Evolutionary conservation across 1,284 basidiomycete species (phyloP).

Genomic region (Cystobasidium sp.): DNA sequence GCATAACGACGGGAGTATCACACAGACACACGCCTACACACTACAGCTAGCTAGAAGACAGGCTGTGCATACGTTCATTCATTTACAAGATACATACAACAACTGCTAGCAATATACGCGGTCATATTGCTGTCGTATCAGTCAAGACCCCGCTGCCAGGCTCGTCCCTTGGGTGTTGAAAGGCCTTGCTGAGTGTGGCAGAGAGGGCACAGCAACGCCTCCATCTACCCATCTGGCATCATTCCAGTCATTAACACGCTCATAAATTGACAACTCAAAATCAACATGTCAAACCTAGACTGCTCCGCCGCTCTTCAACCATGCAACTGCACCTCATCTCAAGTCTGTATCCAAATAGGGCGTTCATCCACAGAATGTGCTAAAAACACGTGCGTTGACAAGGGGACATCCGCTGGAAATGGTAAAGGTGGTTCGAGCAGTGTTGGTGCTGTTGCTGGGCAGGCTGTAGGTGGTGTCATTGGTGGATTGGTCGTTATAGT

Average conservation of each 20-base stretch:
- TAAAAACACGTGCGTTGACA: conserved; percentile 48
- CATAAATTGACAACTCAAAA: conserved; percentile 59
- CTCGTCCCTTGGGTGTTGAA: too few relatives aligned
- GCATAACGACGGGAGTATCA: too few relatives aligned
- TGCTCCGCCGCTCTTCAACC: conserved; percentile 36
- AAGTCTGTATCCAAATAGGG: conserved; percentile 45
- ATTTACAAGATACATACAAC: too few relatives aligned
- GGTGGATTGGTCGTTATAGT: conserved; percentile 48
- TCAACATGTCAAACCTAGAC: conserved; percentile 24
- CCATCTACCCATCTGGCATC: neutral
- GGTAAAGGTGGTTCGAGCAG: conserved; percentile 30
- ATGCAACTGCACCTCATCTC: conserved; percentile 45
- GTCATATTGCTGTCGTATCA: too few relatives aligned
- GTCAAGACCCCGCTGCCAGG: too few relatives aligned
- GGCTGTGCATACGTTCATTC: too few relatives aligned
- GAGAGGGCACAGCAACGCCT: too few relatives aligned
- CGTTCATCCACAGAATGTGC: conserved; percentile 46
- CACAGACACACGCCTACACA: too few relatives aligned
- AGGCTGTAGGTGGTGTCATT: conserved; percentile 50
- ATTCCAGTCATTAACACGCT: neutral
- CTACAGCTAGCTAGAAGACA: too few relatives aligned
- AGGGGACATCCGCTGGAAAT: conserved; percentile 1
- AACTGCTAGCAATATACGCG: too few relatives aligned
- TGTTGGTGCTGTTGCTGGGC: conserved; percentile 49
- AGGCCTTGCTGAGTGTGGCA: too few relatives aligned